phyloP scores from a whole-genome alignment of 495 filamentous ascomycete genomes.

The Penicillium robsamsonii region DNA sequence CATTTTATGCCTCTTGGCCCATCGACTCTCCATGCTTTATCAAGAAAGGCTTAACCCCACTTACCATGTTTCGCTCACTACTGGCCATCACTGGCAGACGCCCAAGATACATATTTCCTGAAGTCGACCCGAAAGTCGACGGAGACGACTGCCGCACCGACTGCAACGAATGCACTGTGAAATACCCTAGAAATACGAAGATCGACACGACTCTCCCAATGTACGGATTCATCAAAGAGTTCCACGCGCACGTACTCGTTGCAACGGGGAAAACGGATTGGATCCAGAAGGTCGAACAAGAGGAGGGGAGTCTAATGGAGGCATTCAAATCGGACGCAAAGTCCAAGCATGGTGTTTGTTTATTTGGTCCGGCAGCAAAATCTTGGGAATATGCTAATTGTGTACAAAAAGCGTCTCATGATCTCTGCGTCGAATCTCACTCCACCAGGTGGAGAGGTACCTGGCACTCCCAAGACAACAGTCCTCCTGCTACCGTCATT shows the following conservation, averaged over 20 bases:
- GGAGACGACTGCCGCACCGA: conserved; percentile 84
- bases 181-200: conserved; percentile 67
- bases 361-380: conserved; percentile 5
- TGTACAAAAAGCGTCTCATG: conserved; percentile 65
- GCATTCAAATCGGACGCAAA: conserved; percentile 63
- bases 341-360: conserved; percentile 66
- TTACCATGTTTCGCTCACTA: neutral
- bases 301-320: conserved; percentile 89
- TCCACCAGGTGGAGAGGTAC: conserved; percentile 42
- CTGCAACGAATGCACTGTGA: conserved; percentile 74
- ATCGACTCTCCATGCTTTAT: too few species aligned
- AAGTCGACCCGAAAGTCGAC: conserved; percentile 66
- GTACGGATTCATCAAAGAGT: conserved; percentile 83
- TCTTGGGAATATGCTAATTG: neutral
- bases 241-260: conserved; percentile 81
- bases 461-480: conserved; percentile 49
- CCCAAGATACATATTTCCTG: conserved; percentile 40
- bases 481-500: conserved; percentile 89
- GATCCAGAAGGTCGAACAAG: conserved; percentile 69
- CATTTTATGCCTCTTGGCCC: too few species aligned
- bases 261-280: conserved; percentile 93
- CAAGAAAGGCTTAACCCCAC: too few species aligned
- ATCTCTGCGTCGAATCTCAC: conserved; percentile 87
- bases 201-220: conserved; percentile 72
- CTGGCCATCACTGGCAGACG: neutral